A percentile compares a stretch with the other conserved stretches of the same genome.
Evolutionary conservation across 768 basidiomycete genomes (phyloP).

Genomic region (Pleurotus tuoliensis): DNA sequence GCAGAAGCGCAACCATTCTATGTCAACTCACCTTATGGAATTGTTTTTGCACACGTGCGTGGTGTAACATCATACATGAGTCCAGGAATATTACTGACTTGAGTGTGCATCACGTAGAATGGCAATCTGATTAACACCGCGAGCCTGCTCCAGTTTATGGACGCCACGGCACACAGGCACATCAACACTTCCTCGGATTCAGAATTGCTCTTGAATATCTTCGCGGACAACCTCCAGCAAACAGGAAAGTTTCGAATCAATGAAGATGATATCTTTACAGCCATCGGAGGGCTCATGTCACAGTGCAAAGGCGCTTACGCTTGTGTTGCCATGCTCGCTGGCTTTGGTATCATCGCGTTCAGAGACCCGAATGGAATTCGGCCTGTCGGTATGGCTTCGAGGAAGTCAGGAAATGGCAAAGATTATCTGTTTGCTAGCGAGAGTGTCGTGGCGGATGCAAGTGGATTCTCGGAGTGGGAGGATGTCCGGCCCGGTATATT

Average conservation of each 20-base stretch:
- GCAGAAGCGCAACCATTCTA: slow-evolving; percentile 99
- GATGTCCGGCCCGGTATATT: slow-evolving; percentile 83
- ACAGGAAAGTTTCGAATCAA: slow-evolving; percentile 99
- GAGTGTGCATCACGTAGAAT: slow-evolving; percentile 52
- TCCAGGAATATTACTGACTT: no score
- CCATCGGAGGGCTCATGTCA: slow-evolving; percentile 84
- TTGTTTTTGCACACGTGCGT: slow-evolving; percentile 93
- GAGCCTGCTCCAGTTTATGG: slow-evolving; percentile 87
- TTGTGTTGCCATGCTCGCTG: slow-evolving; percentile 98
- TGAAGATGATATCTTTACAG: slow-evolving; percentile 97
- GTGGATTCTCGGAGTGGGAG: slow-evolving; percentile 89
- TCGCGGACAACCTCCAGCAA: slow-evolving; percentile 96
- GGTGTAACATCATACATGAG: slow-evolving; percentile 5
- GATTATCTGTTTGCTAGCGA: slow-evolving; percentile 95
- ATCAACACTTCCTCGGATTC: slow-evolving; percentile 99
- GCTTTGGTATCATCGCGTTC: slow-evolving; percentile 97
- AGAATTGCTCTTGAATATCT: slow-evolving; percentile 93
- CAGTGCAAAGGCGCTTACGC: slow-evolving; percentile 93
- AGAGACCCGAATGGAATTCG: slow-evolving; percentile 97
- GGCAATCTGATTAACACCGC: slow-evolving; percentile 95
- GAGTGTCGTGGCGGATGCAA: slow-evolving; percentile 93
- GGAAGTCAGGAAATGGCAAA: slow-evolving; percentile 52
- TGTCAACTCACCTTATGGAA: slow-evolving; percentile 99
- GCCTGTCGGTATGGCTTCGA: slow-evolving; percentile 81
- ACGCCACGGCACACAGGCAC: slow-evolving; percentile 93